Conservation (phyloP, 2,329 filamentous ascomycete species). For the Mycosphaerella arachidis region DNA sequence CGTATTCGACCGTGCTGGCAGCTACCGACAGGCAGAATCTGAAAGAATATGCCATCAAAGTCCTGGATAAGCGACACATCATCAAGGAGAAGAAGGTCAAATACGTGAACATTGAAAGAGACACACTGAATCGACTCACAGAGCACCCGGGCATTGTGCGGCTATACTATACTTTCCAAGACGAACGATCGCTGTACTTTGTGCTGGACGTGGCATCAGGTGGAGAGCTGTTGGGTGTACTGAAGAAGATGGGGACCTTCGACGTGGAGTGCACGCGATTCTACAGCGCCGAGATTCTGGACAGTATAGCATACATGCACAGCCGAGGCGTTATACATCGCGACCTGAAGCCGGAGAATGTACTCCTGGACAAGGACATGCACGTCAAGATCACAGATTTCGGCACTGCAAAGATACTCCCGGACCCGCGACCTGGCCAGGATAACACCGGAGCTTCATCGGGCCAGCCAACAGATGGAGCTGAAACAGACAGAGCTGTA, state of each 20-base stretch:
- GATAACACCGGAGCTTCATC: slow-evolving; percentile 27
- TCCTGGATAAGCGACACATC: slow-evolving; percentile 96
- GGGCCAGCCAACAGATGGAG: slow-evolving; percentile 51
- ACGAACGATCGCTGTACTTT: slow-evolving; percentile 93
- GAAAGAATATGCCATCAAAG: slow-evolving; percentile 97
- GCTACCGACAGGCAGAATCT: slow-evolving; percentile 90
- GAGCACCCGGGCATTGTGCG: slow-evolving; percentile 96
- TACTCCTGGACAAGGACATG: slow-evolving; percentile 90
- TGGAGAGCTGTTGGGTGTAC: slow-evolving; percentile 82
- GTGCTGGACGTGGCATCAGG: slow-evolving; percentile 90
- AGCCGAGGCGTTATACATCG: slow-evolving; percentile 91
- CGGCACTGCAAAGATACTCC: slow-evolving; percentile 88
- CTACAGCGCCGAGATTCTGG: slow-evolving; percentile 92
- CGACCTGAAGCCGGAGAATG: slow-evolving; percentile 95
- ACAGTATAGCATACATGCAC: slow-evolving; percentile 98
- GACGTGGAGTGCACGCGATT: slow-evolving; percentile 92
- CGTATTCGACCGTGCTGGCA: slow-evolving; percentile 91
- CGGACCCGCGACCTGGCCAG: slow-evolving; percentile 46
- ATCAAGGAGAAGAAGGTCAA: slow-evolving; percentile 99
- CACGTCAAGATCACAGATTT: slow-evolving; percentile 99
- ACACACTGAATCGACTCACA: slow-evolving; percentile 90
- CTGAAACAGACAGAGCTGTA: slow-evolving; percentile 70
- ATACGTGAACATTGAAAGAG: slow-evolving; percentile 99
- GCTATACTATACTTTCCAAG: slow-evolving; percentile 97
- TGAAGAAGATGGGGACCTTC: slow-evolving; percentile 93